Percentiles rank a stretch among this genome's conserved stretches.
Conservation (phyloP, 2,329 filamentous ascomycete genomes). For the Chaetomium strumarium region DNA sequence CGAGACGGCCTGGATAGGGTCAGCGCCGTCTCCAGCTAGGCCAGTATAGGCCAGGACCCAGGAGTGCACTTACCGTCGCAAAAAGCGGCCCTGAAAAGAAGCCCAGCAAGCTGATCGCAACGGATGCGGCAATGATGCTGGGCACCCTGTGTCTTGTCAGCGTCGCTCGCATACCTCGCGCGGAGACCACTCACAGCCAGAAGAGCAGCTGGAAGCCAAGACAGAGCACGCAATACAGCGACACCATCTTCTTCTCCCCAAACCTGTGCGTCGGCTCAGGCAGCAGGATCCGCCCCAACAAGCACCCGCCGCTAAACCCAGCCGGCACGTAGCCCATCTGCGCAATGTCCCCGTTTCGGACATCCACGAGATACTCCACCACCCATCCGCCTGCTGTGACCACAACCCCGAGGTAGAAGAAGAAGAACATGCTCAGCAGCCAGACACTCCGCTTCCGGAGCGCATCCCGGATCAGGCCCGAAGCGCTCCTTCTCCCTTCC, state of each 20-base stretch:
- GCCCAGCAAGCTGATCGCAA: slow-evolving; percentile 48
- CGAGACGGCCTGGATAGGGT: slow-evolving; percentile 42
- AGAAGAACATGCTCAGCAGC: slow-evolving; percentile 57
- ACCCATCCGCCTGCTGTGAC: slow-evolving; percentile 58
- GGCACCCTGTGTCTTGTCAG: slow-evolving; percentile 31
- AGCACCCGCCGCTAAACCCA: slow-evolving; percentile 52
- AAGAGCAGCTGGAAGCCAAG: slow-evolving; percentile 53
- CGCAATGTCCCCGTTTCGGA: slow-evolving; percentile 50
- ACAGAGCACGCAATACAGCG: slow-evolving; percentile 46
- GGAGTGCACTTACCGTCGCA: slow-evolving; percentile 39
- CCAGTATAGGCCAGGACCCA: too few relatives aligned
- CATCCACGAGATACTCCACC: slow-evolving; percentile 57
- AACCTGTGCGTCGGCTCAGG: slow-evolving; percentile 54
- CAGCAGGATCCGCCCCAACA: slow-evolving; percentile 51
- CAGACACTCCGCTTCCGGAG: slow-evolving; percentile 45
- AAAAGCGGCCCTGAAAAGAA: slow-evolving; percentile 56
- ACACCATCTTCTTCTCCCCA: slow-evolving; percentile 53
- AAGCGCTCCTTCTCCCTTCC: slow-evolving; percentile 24
- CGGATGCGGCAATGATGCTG: slow-evolving; percentile 44
- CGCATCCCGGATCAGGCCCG: slow-evolving; percentile 39
- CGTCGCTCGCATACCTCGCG: not conserved
- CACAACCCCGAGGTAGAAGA: slow-evolving; percentile 53
- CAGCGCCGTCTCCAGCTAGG: not conserved
- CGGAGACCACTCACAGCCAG: slow-evolving; percentile 42
- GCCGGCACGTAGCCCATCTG: slow-evolving; percentile 58